Evolutionary conservation across 2,329 filamentous ascomycete genomes (phyloP).

Genomic region (Fusarium ambrosium): DNA sequence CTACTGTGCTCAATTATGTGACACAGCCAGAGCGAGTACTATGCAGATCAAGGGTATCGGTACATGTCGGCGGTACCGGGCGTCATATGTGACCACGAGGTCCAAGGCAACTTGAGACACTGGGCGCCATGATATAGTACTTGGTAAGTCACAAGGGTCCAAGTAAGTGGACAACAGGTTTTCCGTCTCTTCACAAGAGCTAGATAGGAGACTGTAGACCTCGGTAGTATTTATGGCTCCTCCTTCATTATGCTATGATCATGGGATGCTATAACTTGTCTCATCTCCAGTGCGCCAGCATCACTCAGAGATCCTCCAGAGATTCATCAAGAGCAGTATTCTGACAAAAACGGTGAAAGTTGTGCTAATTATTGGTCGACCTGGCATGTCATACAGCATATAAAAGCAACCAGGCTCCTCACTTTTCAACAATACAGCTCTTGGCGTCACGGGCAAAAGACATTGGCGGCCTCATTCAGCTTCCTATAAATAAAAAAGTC

Average conservation of each 20-base stretch:
- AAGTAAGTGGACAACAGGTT: neutral
- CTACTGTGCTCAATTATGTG: neutral
- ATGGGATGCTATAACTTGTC: neutral
- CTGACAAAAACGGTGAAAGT: neutral
- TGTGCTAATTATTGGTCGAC: neutral
- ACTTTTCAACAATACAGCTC: neutral
- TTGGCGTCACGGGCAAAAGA: neutral
- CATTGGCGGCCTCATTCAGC: neutral
- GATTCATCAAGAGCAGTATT: neutral
- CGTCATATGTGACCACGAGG: neutral
- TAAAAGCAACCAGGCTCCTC: neutral
- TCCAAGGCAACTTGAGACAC: neutral
- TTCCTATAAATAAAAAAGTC: neutral
- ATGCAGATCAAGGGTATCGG: neutral
- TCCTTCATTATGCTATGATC: neutral
- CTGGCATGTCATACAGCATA: constrained; percentile 2
- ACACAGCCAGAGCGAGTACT: neutral
- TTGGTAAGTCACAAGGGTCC: neutral
- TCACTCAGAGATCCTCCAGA: neutral
- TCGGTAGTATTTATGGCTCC: neutral
- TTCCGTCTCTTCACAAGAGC: neutral
- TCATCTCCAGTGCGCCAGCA: neutral
- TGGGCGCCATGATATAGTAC: neutral
- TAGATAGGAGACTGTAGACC: neutral
- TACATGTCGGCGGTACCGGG: neutral